Base-by-base conservation (phyloP, 768 basidiomycete species). In the Vararia minispora region DNA sequence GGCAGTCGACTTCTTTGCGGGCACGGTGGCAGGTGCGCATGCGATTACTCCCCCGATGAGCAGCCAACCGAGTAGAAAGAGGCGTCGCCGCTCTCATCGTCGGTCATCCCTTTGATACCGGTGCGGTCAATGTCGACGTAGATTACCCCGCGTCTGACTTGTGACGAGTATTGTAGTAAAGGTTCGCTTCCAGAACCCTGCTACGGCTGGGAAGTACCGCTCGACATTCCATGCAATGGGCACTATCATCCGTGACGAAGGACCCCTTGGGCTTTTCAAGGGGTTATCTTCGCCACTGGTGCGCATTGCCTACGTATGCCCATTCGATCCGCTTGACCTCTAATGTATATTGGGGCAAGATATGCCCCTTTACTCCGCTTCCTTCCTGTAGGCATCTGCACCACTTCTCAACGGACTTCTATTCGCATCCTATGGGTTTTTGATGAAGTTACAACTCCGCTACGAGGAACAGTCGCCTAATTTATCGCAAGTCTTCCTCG, bases 371-470 rank as follows among this genome's bases (percentile, higher is more conserved):
- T n/a, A 33, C 24, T n/a, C 11, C 33, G 22, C 20, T 16, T 6
- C 18, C 5, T 18, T 18, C 27, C 30, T 13, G 18, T 44, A 87
- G 85, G 68, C 74, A 2, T 73, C 77, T 3, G 71, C 72, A 17
- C 83, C 85, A 0, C 60, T 83, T 2, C 70, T 88, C 65, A 95
- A 92, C 51, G 88, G 90, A 10, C 63, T 89, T 12, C 76, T 92
- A 3, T 94, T 95, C 56, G 72, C 86, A 0, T 77, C 79, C 0
- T 94, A 94, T 61, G 74, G 79, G 16, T 76, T 83, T 52, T 68
- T 91, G 37, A 74, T 89, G 64, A 72, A 74, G 33, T 43, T 73
- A 0, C 84, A 90, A 52, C 60, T 76, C 5, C 62, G 69, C 1
- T 51, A 58, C 33, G 55, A 60, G 4, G 52, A 64, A 3, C 53